Base-by-base conservation (phyloP, 305 asterid genomes). In the Plantago coronopus region DNA sequence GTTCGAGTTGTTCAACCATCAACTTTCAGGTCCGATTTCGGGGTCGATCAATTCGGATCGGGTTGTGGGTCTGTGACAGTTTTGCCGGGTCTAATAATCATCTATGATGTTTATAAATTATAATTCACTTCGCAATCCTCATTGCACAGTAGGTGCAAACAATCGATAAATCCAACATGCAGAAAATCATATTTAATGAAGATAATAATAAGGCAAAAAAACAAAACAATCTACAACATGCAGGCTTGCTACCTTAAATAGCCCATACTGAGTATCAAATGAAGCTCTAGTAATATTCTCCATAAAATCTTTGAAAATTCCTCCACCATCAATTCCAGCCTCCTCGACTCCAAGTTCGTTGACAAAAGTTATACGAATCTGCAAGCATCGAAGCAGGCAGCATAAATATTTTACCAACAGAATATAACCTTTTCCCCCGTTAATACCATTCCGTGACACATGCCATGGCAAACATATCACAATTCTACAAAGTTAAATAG, bases 281-380 rank as follows among this genome's bases (percentile, higher is more conserved):
- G 96, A 96, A 54, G 95, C 86, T 44, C 83, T 83, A 64, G 95
- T 83, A 70, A 87, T 81, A 73, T 83, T 87, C 76, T 94, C 97
- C 99, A 94, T 94, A 77, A 94, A 94, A 79, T 94, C 99, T 76
- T 94, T 94, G 84, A 94, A 94, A 78, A 89, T 94, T 58, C 99
- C 99, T 82, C 99, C 99, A 76, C 99, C 99, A 17, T 94, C 99
- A 50, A 94, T 87, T 76, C 99, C 99, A 62, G 97, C 95, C 82
- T 94, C 99, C 86, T 94, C 99, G 16, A 74, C 97, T 72, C 97
- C 99, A 78, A 89, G 81, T 74, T 89, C 99, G 75, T 94, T 89
- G 67, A 87, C 79, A 70, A 89, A 94, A 46, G 90, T 76, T 44
- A 94, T 75, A 38, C 97, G 99, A 66, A 94, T 94, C 99, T 94